Conservation (phyloP, 2,329 filamentous ascomycete genomes). For the Leptographium flavum region DNA sequence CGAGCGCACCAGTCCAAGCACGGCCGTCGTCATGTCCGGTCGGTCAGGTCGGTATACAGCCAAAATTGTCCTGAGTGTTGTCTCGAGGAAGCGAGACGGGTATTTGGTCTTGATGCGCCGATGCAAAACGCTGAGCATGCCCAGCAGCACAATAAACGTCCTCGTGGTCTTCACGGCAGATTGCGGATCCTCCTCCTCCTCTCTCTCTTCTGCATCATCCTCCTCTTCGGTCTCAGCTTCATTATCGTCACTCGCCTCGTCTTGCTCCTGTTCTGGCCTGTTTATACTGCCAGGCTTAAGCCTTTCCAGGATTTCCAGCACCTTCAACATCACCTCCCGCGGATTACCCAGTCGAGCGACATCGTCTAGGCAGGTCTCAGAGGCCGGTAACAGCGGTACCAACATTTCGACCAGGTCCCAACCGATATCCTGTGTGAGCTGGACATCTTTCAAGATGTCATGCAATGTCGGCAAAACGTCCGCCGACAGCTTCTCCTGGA, state of each 20-base stretch:
- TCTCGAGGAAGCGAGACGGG: constrained; percentile 65
- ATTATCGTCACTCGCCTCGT: constrained; percentile 20
- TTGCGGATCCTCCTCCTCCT: constrained; percentile 3
- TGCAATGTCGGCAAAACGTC: constrained; percentile 54
- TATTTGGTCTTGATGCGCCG: constrained; percentile 62
- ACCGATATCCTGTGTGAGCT: constrained; percentile 62
- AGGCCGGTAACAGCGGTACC: constrained; percentile 49
- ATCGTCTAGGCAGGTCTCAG: constrained; percentile 57
- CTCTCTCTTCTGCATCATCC: constrained; percentile 15
- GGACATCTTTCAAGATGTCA: constrained; percentile 41
- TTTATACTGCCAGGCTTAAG: constrained; percentile 25
- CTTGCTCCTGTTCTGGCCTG: constrained; percentile 26
- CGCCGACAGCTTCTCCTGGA: constrained; percentile 57
- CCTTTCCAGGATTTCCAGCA: constrained; percentile 55
- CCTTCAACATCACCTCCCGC: constrained; percentile 67
- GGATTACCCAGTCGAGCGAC: constrained; percentile 69
- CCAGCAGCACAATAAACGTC: constrained; percentile 32
- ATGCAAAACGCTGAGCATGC: constrained; percentile 60
- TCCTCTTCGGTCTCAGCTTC: constrained; percentile 13
- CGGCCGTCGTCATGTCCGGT: constrained; percentile 53
- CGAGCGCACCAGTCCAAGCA: constrained; percentile 57
- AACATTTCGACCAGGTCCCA: constrained; percentile 74
- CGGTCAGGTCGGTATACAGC: constrained; percentile 48
- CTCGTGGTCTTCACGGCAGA: constrained; percentile 9
- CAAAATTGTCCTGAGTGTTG: constrained; percentile 59